Percentiles rank a stretch among this genome's conserved stretches.
Conservation (phyloP, 768 basidiomycete species). For the Terana coerulea region DNA sequence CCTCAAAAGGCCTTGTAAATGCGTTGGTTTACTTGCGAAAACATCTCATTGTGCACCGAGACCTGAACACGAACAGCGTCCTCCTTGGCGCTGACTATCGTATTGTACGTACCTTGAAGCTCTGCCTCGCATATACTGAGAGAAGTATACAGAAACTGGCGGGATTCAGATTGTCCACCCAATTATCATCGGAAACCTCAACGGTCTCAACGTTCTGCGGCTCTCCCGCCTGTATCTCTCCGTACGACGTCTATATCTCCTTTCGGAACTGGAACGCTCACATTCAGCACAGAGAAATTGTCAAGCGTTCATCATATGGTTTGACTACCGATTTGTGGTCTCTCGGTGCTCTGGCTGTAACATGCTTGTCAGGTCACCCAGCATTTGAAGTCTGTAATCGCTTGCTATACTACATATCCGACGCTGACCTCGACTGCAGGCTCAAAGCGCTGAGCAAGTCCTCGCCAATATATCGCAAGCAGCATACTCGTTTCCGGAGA, state of each 20-base stretch:
- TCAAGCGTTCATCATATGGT: slow-evolving; percentile 27
- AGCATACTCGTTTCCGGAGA: slow-evolving; percentile 23
- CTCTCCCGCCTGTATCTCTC: slow-evolving; percentile 33
- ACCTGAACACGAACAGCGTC: slow-evolving; percentile 37
- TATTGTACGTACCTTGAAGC: slow-evolving; percentile 30
- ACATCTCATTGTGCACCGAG: slow-evolving; percentile 40
- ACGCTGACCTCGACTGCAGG: slow-evolving; percentile 15
- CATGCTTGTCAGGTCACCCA: slow-evolving; percentile 32
- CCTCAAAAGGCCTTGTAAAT: slow-evolving; percentile 35
- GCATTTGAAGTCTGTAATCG: slow-evolving; percentile 30
- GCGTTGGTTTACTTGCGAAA: slow-evolving; percentile 42
- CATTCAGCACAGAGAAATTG: slow-evolving; percentile 37
- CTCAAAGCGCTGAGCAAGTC: slow-evolving; percentile 16
- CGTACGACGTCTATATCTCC: slow-evolving; percentile 28
- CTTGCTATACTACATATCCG: neutral
- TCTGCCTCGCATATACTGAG: neutral
- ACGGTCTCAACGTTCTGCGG: slow-evolving; percentile 19
- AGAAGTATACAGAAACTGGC: slow-evolving; percentile 38
- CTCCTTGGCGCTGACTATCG: slow-evolving; percentile 36
- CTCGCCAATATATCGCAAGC: slow-evolving; percentile 23
- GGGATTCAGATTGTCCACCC: slow-evolving; percentile 36
- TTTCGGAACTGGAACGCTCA: neutral
- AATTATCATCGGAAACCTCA: slow-evolving; percentile 22
- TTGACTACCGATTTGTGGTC: slow-evolving; percentile 46
- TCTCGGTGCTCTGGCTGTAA: slow-evolving; percentile 37